Conservation (phyloP, 2,329 filamentous ascomycete species). For the Talaromyces sp. region DNA sequence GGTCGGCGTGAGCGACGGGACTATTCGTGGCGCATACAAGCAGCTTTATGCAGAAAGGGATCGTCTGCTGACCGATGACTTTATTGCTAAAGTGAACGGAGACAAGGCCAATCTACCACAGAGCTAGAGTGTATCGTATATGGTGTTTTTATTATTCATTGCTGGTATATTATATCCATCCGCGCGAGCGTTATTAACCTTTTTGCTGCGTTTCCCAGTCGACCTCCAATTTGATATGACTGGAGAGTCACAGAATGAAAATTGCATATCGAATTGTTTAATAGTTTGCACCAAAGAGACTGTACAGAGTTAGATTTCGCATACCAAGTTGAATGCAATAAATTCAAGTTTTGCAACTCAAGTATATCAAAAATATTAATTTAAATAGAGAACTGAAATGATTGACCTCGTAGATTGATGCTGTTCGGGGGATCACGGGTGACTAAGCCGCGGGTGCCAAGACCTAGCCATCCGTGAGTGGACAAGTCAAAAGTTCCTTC, state of each 20-base stretch:
- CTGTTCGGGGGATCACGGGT: conserved; percentile 14
- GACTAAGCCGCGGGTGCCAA: conserved; percentile 15
- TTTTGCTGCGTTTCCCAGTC: not conserved
- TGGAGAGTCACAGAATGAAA: not conserved
- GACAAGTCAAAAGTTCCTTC: conserved; percentile 66
- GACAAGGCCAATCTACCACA: conserved; percentile 66
- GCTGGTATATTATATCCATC: not conserved
- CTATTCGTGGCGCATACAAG: conserved; percentile 93
- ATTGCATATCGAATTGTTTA: not conserved
- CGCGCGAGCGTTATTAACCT: not conserved
- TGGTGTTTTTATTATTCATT: not conserved
- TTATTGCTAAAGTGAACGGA: conserved; percentile 66
- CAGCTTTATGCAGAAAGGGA: conserved; percentile 72
- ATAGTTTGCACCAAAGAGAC: not conserved
- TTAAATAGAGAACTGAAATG: too few species aligned
- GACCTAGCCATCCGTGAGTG: conserved; percentile 34
- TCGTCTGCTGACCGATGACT: conserved; percentile 67
- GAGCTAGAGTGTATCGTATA: conserved; percentile 1
- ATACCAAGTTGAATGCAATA: not conserved
- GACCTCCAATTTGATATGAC: not conserved
- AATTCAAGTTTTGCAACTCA: not conserved
- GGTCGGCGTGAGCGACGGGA: conserved; percentile 90
- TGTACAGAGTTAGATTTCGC: not conserved
- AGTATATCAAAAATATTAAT: too few species aligned
- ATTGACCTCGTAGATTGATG: too few species aligned